Base-by-base conservation (phyloP, 2,329 filamentous ascomycete genomes). In the Exophiala bonariae region DNA sequence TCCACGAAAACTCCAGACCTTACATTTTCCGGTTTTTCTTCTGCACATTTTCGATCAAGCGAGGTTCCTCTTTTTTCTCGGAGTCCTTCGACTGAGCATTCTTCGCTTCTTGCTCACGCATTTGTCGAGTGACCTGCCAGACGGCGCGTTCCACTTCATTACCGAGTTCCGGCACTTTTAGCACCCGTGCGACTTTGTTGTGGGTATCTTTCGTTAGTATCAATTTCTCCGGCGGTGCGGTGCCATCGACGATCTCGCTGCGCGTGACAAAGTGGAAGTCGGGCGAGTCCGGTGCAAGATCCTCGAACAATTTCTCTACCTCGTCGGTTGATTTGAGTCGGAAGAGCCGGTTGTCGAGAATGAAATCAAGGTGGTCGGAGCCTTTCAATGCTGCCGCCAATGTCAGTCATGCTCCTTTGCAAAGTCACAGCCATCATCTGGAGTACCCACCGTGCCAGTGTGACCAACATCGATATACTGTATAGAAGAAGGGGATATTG, bases 401-500 rank as follows among this genome's bases (percentile, higher is more conserved):
- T 14, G 32, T 60, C 35, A 56, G 40, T 37, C 23, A 33, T 49
- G 20, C 32, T 43, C 34, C 45, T 30, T 59, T 11, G 23, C 50
- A 53, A 56, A 64, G 62, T 26, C 16, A 23, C n/a, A n/a, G n/a
- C n/a, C n/a, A n/a, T n/a, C n/a, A 23, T 41, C 3, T 2, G 30
- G 32, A 19, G n/a, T 63, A 60, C 67, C 50, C 53, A 78, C 76
- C 76, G 69, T 86, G 81, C 82, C 87, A 95, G 68, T 96, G 89
- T 16, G 88, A 95, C 86, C 87, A 97, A 19, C 89, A 73, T 56
- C 93, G 81, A 72, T 95, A 99, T 14, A 81, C 82, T 32, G 97
- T 80, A 67, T 97, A 99, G 75, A 97, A 97, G 75, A 97, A 97
- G 14, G 93, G 93, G 10, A 99, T 75, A 65, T 99, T 96, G 28